Evolutionary conservation across 352 stramenopile species (phyloP).

Genomic region (Blastocystis sp.): DNA sequence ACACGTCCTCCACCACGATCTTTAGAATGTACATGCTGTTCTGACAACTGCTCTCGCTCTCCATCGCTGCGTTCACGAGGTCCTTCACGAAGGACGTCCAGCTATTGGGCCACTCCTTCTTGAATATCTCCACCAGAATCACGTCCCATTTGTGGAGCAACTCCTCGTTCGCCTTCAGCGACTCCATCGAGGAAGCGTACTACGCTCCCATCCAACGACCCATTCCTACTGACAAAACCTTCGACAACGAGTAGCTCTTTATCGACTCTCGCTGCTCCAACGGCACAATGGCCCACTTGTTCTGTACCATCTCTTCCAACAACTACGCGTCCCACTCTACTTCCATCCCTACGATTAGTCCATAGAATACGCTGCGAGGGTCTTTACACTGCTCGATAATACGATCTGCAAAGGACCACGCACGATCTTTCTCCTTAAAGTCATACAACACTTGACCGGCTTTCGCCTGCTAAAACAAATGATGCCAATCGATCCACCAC

Average conservation of each 20-base stretch:
- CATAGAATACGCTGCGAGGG: constrained; percentile 79
- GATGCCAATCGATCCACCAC: not conserved
- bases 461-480: constrained; percentile 61
- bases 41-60: constrained; percentile 89
- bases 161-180: constrained; percentile 56
- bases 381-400: constrained; percentile 86
- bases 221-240: constrained; percentile 84
- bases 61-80: constrained; percentile 80
- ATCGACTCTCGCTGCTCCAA: constrained; percentile 83
- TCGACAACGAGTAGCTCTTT: constrained; percentile 92
- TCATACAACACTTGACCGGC: constrained; percentile 83
- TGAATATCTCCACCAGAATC: constrained; percentile 92
- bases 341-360: constrained; percentile 64
- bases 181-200: constrained; percentile 78
- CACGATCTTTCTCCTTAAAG: constrained; percentile 80
- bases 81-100: constrained; percentile 96
- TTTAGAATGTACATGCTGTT: constrained; percentile 99
- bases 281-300: constrained; percentile 67
- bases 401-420: constrained; percentile 80
- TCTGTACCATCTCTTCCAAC: constrained; percentile 89
- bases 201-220: constrained; percentile 76
- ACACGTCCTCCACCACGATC: constrained; percentile 92
- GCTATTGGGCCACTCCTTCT: constrained; percentile 99
- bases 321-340: constrained; percentile 69
- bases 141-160: constrained; percentile 78